Base-by-base conservation (phyloP, 2,329 filamentous ascomycete genomes). In the Fonsecaea erecta region DNA sequence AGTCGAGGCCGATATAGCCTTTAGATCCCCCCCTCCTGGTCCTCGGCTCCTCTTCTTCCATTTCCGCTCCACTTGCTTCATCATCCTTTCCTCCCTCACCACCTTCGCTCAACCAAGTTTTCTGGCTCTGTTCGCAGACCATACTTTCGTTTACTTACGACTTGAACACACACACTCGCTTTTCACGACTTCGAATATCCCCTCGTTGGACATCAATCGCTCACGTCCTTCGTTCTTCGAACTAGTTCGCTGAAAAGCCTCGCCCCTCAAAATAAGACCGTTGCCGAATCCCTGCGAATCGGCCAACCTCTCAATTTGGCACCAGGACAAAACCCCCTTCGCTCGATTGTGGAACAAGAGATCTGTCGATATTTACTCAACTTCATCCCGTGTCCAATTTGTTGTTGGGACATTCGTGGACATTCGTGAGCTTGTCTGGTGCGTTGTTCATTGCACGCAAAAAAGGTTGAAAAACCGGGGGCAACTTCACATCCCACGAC, bases 101-200 rank as follows among this genome's bases (percentile, higher is more conserved):
- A 66, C 69, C 52, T 66, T 69, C 67, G 60, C 68, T 71, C 68
- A 64, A 34, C 43, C 63, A 32, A 65, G 58, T 67, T 62, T 69
- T 63, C 63, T 67, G 69, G 69, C 52, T 68, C 70, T 72, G 69
- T 70, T 71, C 68, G 69, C 70, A 72, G 70, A 62, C 68, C 69
- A 68, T 67, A 70, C 70, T 65, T 71, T 72, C 70, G 69, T 72
- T 72, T 63, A 60, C 51, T 37, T 51, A n/a, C 32, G 37, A 43
- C 62, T 66, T 35, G 21, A 43, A 62, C 34, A 43, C 51, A 67
- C 64, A 69, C 69, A 69, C 63, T 71, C 70, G 69, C 69, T 72
- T 67, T 67, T 56, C 57, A 69, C 64, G 66, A 58, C 61, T 66
- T 58, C 66, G 67, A 55, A 63, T 60, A 46, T 63, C 57, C 48